phyloP scores from a whole-genome alignment of 1,284 basidiomycete genomes.

The Coriolopsis trogii region DNA sequence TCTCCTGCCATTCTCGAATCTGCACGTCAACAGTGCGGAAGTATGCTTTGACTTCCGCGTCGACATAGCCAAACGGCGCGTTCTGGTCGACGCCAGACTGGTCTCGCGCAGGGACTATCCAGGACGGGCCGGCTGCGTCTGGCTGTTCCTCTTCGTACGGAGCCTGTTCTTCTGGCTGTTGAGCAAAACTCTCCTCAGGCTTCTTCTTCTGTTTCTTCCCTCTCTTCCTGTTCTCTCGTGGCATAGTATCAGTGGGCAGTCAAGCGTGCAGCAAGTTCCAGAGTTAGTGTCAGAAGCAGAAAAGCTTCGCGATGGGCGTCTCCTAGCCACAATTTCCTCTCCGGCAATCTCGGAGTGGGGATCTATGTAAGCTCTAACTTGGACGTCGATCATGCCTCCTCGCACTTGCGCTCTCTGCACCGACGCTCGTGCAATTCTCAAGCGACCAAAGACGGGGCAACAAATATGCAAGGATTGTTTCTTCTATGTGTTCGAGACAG shows the following conservation, averaged over 20 bases:
- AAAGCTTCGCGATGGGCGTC: conserved; percentile 9
- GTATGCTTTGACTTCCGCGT: conserved; percentile 89
- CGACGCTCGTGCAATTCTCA: conserved; percentile 83
- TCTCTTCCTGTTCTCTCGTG: conserved; percentile 74
- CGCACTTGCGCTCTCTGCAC: conserved; percentile 76
- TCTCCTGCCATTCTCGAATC: conserved; percentile 83
- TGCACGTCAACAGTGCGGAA: conserved; percentile 87
- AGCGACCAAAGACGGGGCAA: conserved; percentile 96
- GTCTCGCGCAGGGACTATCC: conserved; percentile 57
- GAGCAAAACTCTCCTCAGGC: conserved; percentile 32
- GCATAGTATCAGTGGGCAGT: conserved; percentile 53
- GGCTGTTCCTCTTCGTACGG: conserved; percentile 25
- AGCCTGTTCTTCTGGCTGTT: conserved; percentile 9
- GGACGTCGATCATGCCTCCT: conserved; percentile 58
- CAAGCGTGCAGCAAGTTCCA: neutral
- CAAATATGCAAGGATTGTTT: conserved; percentile 96
- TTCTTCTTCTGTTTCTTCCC: conserved; percentile 75
- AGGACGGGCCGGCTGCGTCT: conserved; percentile 51
- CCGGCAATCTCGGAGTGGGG: too few relatives aligned
- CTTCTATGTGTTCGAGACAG: conserved; percentile 97
- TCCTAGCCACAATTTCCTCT: neutral
- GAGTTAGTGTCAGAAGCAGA: neutral
- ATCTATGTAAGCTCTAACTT: too few relatives aligned
- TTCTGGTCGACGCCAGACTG: conserved; percentile 54
- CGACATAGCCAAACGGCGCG: conserved; percentile 86